Conservation (phyloP, 768 basidiomycete genomes). For the Filobasidium floriforme region DNA sequence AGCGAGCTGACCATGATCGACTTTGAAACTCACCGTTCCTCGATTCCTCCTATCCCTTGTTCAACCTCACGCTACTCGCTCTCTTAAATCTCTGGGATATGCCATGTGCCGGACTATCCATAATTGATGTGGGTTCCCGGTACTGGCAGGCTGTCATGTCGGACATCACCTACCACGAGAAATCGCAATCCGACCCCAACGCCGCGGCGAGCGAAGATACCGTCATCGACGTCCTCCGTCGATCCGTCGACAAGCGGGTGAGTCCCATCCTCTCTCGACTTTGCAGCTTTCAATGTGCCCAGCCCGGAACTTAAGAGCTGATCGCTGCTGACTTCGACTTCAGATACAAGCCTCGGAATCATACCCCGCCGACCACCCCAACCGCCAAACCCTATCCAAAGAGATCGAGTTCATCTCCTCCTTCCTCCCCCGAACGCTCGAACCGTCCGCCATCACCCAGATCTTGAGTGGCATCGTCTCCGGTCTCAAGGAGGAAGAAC, state of each 20-base stretch:
- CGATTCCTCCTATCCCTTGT: too few relatives aligned
- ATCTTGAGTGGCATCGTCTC: constrained; percentile 30
- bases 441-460: constrained; percentile 24
- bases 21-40: background rate
- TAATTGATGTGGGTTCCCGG: background rate
- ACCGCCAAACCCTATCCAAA: constrained; percentile 27
- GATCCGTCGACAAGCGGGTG: constrained; percentile 39
- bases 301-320: too few relatives aligned
- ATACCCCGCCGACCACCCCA: constrained; percentile 34
- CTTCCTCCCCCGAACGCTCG: constrained; percentile 34
- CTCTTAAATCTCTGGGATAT: too few relatives aligned
- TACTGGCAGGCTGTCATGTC: constrained; percentile 32
- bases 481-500: constrained; percentile 26
- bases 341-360: constrained; percentile 39
- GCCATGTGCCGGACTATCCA: too few relatives aligned
- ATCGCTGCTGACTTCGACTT: background rate
- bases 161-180: constrained; percentile 40
- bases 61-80: too few relatives aligned
- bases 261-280: too few relatives aligned
- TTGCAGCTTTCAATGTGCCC: too few relatives aligned
- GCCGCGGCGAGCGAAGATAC: constrained; percentile 31
- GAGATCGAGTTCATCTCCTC: constrained; percentile 37
- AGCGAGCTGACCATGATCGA: background rate
- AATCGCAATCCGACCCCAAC: constrained; percentile 36
- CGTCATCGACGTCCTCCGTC: constrained; percentile 37